A percentile compares a stretch with the other conserved stretches of the same genome.
Evolutionary conservation across 371 early-diverging fungal genomes (phyloP).

Genomic region (Synchytrium microbalum): DNA sequence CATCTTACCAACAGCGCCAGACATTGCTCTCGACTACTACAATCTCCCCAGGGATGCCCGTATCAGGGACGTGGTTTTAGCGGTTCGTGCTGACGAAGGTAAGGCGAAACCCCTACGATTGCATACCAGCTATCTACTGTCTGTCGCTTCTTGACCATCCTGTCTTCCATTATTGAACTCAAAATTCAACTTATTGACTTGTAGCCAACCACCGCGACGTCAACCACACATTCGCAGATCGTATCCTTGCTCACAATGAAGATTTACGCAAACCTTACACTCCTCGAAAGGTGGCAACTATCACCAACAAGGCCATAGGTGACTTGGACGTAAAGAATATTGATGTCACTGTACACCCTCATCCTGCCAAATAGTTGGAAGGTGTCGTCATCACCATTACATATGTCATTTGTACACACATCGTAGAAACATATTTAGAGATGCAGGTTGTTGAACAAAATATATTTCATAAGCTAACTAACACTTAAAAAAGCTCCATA

Average conservation of each 20-base stretch:
- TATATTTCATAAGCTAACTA: no score
- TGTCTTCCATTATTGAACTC: no score
- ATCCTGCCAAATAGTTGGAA: no score
- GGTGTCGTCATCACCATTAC: no score
- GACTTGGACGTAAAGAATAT: no score
- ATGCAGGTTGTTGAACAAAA: no score
- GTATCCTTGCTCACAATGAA: background rate
- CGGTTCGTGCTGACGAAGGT: conserved; percentile 91
- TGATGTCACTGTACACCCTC: no score
- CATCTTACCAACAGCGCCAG: conserved; percentile 34
- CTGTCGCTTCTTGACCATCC: no score
- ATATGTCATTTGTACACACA: no score
- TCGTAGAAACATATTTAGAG: no score
- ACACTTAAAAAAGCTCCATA: no score
- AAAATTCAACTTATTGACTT: background rate
- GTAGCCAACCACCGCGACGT: conserved; percentile 79
- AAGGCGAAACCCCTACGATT: conserved; percentile 22
- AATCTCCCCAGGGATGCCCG: conserved; percentile 72
- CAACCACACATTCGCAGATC: conserved; percentile 82
- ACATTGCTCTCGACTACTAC: conserved; percentile 89
- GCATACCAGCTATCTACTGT: conserved; percentile 16
- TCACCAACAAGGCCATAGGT: background rate
- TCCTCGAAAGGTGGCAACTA: background rate
- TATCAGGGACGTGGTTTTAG: conserved; percentile 85
- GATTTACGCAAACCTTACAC: conserved; percentile 2